These are phyloP conservation scores for Solanum ossicruentum DNA, from an alignment of 257 asterid genomes.

Conservation along the genomic window DNA sequence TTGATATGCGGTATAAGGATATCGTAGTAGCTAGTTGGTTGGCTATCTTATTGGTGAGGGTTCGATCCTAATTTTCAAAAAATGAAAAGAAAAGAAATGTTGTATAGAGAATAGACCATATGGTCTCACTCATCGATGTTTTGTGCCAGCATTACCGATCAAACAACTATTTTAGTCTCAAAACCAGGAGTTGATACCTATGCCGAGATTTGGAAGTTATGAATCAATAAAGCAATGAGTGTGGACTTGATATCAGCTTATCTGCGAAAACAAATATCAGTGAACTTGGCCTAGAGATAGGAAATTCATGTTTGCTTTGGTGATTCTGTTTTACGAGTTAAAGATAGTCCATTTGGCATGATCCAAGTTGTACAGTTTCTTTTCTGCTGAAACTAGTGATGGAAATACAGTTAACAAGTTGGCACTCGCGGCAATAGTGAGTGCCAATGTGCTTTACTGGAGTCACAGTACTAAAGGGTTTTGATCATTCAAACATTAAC, in stretches of 20 bases:
- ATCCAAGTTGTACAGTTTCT: neutral
- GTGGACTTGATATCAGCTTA: neutral
- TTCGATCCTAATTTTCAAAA: neutral
- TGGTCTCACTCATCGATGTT: neutral
- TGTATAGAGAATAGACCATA: neutral
- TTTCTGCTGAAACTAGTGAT: neutral
- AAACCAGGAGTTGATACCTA: neutral
- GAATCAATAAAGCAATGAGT: neutral
- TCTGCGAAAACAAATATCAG: neutral
- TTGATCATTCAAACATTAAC: neutral
- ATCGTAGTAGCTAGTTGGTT: neutral
- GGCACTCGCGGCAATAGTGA: neutral
- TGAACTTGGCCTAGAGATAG: neutral
- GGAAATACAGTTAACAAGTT: neutral
- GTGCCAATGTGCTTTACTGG: neutral
- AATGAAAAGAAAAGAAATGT: neutral
- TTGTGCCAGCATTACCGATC: neutral
- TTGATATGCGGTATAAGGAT: neutral
- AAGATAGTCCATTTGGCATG: neutral
- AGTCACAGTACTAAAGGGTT: neutral
- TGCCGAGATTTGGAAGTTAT: neutral
- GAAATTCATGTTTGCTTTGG: neutral
- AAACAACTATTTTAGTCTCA: neutral
- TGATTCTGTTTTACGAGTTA: neutral
- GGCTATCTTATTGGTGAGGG: neutral